Percentiles rank a stretch among this genome's conserved stretches.
Evolutionary conservation across 2,329 filamentous ascomycete species (phyloP).

Genomic region (Sarocladium kiliense): DNA sequence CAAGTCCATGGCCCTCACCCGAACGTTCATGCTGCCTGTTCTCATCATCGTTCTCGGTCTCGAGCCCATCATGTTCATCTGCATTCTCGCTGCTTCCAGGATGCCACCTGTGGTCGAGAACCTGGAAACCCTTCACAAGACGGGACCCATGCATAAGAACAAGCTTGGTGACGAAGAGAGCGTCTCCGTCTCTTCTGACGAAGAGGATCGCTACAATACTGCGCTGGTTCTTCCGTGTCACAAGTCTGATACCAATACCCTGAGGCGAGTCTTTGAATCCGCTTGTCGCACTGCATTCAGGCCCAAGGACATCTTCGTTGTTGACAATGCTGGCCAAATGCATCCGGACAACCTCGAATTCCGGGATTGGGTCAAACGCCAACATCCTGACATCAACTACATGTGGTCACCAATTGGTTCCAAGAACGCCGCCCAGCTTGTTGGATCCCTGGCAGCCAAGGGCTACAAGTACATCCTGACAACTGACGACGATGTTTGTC

Average conservation of each 20-base stretch:
- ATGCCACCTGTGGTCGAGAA: neutral
- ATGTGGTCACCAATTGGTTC: neutral
- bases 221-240: neutral
- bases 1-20: neutral
- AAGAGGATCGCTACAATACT: neutral
- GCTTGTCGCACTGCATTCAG: neutral
- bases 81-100: neutral
- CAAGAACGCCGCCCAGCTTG: neutral
- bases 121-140: neutral
- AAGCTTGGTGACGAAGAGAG: neutral
- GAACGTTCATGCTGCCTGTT: neutral
- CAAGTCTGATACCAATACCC: neutral
- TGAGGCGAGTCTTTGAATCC: neutral
- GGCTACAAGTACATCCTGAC: slow-evolving; percentile 2
- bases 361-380: neutral
- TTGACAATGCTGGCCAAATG: neutral
- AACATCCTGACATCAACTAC: neutral
- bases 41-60: neutral
- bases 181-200: neutral
- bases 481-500: neutral
- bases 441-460: neutral
- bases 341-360: neutral
- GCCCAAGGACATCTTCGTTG: neutral
- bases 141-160: neutral
- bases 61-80: neutral